phyloP scores from a whole-genome alignment of 2,329 filamentous ascomycete species.

The Coleophoma eucalyptorum region DNA sequence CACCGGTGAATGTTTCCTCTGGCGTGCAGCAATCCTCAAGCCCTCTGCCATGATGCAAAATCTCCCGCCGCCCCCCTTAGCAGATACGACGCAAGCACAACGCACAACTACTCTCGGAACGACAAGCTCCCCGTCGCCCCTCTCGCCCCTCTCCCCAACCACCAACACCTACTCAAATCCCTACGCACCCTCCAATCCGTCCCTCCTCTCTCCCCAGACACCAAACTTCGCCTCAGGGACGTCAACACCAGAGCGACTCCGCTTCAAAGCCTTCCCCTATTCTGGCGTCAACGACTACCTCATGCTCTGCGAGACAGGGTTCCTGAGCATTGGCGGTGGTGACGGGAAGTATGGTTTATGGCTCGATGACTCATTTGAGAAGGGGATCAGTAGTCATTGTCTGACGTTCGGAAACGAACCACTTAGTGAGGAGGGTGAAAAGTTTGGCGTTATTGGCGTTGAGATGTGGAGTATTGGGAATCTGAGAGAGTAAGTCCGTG shows the following conservation, averaged over 20 bases:
- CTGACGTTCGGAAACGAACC: slow-evolving; percentile 95
- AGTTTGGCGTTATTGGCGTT: slow-evolving; percentile 86
- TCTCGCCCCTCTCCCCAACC: not conserved
- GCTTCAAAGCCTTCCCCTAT: slow-evolving; percentile 97
- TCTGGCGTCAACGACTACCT: slow-evolving; percentile 95
- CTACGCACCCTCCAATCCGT: slow-evolving; percentile 12
- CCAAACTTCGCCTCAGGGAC: slow-evolving; percentile 24
- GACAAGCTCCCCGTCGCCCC: slow-evolving; percentile 5
- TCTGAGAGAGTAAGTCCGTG: not conserved
- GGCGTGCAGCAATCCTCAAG: slow-evolving; percentile 68
- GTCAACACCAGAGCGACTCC: slow-evolving; percentile 68
- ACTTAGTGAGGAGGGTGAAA: slow-evolving; percentile 85
- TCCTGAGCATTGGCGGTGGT: slow-evolving; percentile 80
- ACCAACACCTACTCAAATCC: not conserved
- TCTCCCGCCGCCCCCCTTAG: slow-evolving; percentile 64
- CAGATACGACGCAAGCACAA: slow-evolving; percentile 57
- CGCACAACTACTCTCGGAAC: slow-evolving; percentile 56
- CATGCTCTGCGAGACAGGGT: slow-evolving; percentile 85
- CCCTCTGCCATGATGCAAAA: slow-evolving; percentile 43
- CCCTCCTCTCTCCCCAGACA: slow-evolving; percentile 16
- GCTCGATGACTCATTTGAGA: slow-evolving; percentile 82
- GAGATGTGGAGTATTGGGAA: slow-evolving; percentile 91
- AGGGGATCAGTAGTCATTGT: slow-evolving; percentile 78
- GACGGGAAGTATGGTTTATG: slow-evolving; percentile 92
- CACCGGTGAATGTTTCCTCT: slow-evolving; percentile 93